Conservation (phyloP, 768 basidiomycete genomes). For the Boletus vinaceobasis region DNA sequence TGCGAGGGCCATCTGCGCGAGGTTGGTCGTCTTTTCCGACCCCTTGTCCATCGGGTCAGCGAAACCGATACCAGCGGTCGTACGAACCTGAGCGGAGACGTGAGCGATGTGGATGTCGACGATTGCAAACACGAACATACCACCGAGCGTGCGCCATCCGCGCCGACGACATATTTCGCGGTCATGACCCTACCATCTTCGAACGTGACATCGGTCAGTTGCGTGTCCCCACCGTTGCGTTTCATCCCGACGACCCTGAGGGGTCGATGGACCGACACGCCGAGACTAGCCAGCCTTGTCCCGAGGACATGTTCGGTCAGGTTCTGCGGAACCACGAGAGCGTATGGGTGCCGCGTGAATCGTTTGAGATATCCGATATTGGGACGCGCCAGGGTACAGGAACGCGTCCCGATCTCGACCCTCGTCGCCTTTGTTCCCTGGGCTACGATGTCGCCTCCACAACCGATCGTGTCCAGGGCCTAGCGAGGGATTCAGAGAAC, state of each 20-base stretch:
- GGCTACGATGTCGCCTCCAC: conserved; percentile 38
- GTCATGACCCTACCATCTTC: conserved; percentile 44
- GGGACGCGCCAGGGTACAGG: conserved; percentile 22
- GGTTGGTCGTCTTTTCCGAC: conserved; percentile 23
- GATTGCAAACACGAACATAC: conserved; percentile 26
- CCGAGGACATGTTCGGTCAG: conserved; percentile 42
- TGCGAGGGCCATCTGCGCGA: conserved; percentile 32
- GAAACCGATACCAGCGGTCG: conserved; percentile 41
- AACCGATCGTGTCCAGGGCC: conserved; percentile 42
- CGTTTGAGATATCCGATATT: conserved; percentile 35
- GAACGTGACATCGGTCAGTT: conserved; percentile 41
- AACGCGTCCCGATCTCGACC: conserved; percentile 32
- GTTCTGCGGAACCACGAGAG: conserved; percentile 43
- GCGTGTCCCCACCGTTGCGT: conserved; percentile 24
- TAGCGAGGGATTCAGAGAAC: not conserved
- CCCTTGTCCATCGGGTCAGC: conserved; percentile 38
- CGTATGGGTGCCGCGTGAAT: conserved; percentile 46
- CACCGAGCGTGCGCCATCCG: conserved; percentile 48
- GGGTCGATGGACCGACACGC: conserved; percentile 37
- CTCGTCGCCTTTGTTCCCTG: conserved; percentile 33
- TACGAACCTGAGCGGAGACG: conserved; percentile 38
- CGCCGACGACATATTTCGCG: conserved; percentile 48
- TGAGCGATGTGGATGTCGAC: not conserved
- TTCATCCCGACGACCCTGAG: conserved; percentile 38
- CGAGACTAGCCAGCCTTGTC: conserved; percentile 30